phyloP scores from a whole-genome alignment of 208 protist genomes.

The Crithidia expoeki region DNA sequence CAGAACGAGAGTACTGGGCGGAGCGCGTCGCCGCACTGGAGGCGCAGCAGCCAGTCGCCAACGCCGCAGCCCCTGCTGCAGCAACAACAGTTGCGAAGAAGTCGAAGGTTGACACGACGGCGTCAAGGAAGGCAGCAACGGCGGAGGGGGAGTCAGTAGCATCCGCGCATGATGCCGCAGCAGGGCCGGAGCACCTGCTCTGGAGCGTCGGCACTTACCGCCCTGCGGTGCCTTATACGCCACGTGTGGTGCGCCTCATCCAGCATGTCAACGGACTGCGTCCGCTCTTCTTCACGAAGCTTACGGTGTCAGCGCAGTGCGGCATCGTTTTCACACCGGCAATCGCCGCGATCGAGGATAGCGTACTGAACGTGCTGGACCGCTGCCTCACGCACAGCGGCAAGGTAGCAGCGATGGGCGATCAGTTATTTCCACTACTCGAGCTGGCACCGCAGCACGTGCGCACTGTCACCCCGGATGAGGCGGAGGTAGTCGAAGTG shows the following conservation, averaged over 20 bases:
- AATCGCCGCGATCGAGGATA: slow-evolving; percentile 64
- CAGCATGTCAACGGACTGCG: slow-evolving; percentile 64
- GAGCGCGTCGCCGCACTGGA: slow-evolving; percentile 37
- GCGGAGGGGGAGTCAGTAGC: slow-evolving; percentile 14
- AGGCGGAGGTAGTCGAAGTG: slow-evolving; percentile 66
- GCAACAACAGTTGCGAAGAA: slow-evolving; percentile 31
- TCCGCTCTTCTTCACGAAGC: slow-evolving; percentile 86
- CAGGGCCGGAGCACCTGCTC: slow-evolving; percentile 39
- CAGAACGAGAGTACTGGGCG: slow-evolving; percentile 74
- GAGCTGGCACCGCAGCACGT: slow-evolving; percentile 62
- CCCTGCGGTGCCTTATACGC: slow-evolving; percentile 60
- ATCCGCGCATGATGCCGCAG: background rate
- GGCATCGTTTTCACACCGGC: slow-evolving; percentile 69
- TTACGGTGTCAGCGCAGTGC: slow-evolving; percentile 46
- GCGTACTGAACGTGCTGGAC: slow-evolving; percentile 71
- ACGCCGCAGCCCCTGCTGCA: slow-evolving; percentile 14
- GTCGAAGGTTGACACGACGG: slow-evolving; percentile 6
- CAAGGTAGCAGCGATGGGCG: slow-evolving; percentile 82
- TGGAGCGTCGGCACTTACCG: slow-evolving; percentile 63
- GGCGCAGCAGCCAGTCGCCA: slow-evolving; percentile 14
- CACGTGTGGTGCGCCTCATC: slow-evolving; percentile 79
- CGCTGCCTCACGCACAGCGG: slow-evolving; percentile 82
- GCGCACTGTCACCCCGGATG: slow-evolving; percentile 45
- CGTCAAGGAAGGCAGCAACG: slow-evolving; percentile 7
- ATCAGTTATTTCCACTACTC: slow-evolving; percentile 92